Conservation (phyloP, 2,329 filamentous ascomycete genomes). For the Talaromyces sp. region DNA sequence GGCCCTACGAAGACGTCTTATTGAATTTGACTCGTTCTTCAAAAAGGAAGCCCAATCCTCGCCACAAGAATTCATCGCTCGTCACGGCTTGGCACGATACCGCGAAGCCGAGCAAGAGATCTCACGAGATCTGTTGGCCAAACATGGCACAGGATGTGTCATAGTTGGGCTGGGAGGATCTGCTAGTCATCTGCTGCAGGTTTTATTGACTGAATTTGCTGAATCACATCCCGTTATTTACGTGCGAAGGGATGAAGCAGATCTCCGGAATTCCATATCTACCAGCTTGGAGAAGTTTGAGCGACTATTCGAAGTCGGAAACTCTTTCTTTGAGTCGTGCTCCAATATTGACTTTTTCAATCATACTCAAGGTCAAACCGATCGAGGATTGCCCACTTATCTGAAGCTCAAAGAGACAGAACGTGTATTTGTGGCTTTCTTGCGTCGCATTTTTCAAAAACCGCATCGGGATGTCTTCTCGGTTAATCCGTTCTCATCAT, state of each 20-base stretch:
- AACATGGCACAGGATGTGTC: constrained; percentile 53
- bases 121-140: constrained; percentile 57
- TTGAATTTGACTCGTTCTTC: constrained; percentile 68
- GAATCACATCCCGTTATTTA: constrained; percentile 68
- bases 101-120: constrained; percentile 63
- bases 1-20: constrained; percentile 65
- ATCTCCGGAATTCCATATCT: constrained; percentile 25
- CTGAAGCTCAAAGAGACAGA: constrained; percentile 27
- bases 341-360: constrained; percentile 30
- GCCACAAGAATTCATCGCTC: constrained; percentile 60
- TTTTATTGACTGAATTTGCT: constrained; percentile 61
- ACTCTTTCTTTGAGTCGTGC: constrained; percentile 39
- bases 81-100: constrained; percentile 62
- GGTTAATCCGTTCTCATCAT: constrained; percentile 13
- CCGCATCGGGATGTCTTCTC: constrained; percentile 13
- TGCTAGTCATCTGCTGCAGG: constrained; percentile 62
- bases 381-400: constrained; percentile 3
- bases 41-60: constrained; percentile 53
- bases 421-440: constrained; percentile 20
- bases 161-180: constrained; percentile 69
- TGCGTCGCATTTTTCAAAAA: constrained; percentile 20
- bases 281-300: constrained; percentile 22
- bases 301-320: constrained; percentile 16
- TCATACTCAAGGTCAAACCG: constrained; percentile 8
- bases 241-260: constrained; percentile 57